phyloP scores from a whole-genome alignment of 768 basidiomycete species.

The Tylopilus intermedius region DNA sequence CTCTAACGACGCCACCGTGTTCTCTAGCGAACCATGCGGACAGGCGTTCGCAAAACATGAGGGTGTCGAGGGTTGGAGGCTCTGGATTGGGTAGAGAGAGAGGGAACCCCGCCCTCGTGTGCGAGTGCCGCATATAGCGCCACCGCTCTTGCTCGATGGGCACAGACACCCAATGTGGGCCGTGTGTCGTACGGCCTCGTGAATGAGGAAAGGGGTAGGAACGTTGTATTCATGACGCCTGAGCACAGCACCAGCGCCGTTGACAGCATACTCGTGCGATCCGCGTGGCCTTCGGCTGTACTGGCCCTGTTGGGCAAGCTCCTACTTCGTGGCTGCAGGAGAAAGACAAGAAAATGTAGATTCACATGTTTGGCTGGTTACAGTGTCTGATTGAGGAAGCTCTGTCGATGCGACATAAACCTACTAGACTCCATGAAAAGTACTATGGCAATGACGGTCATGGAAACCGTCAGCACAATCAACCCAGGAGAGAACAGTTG shows the following conservation, averaged over 20 bases:
- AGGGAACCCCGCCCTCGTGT: neutral
- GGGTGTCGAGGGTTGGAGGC: neutral
- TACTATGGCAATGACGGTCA: too few species aligned
- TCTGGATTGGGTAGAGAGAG: neutral
- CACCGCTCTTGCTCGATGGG: constrained; percentile 2
- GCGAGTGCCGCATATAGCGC: constrained; percentile 14
- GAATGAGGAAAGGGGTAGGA: constrained; percentile 3
- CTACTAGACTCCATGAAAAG: neutral
- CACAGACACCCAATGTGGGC: neutral
- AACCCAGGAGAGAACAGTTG: constrained; percentile 23
- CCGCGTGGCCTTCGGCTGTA: neutral
- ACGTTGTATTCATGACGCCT: constrained; percentile 17
- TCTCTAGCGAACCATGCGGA: constrained; percentile 12
- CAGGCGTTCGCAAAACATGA: constrained; percentile 16
- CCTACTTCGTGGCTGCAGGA: neutral
- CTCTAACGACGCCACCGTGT: constrained; percentile 9
- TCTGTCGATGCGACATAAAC: neutral
- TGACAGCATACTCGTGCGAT: neutral
- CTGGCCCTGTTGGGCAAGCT: neutral
- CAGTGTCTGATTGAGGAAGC: neutral
- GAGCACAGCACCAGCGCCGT: constrained; percentile 4
- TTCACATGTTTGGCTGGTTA: neutral
- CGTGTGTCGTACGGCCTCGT: constrained; percentile 9
- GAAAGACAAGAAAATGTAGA: neutral
- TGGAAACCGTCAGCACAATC: neutral